These are phyloP conservation scores for Botrytis fabae DNA, from an alignment of 2,329 filamentous ascomycete genomes.

Conservation along the genomic window DNA sequence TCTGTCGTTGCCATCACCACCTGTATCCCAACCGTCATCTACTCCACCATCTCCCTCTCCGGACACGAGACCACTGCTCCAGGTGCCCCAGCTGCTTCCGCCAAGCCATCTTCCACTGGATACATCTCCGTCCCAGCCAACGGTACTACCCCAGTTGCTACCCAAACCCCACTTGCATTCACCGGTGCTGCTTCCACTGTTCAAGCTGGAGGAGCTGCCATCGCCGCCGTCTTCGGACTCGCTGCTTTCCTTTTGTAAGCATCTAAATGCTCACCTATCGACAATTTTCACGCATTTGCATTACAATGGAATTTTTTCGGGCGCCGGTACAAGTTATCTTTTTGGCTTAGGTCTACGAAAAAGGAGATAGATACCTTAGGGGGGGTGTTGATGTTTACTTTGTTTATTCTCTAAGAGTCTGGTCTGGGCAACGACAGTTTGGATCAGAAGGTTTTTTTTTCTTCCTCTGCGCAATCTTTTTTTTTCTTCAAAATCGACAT, in stretches of 20 bases:
- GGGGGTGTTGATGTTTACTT: conserved; percentile 25
- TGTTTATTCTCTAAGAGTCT: conserved; percentile 23
- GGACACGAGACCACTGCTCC: neutral
- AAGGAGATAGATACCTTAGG: conserved; percentile 24
- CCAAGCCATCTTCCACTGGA: conserved; percentile 23
- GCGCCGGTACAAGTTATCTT: conserved; percentile 6
- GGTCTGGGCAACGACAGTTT: conserved; percentile 19
- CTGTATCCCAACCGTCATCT: conserved; percentile 26
- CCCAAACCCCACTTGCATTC: conserved; percentile 25
- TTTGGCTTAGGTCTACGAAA: conserved; percentile 39
- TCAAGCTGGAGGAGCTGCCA: conserved; percentile 26
- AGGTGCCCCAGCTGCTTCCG: neutral
- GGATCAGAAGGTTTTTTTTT: conserved; percentile 7
- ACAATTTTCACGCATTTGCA: conserved; percentile 29
- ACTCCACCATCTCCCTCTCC: conserved; percentile 23
- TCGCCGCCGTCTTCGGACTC: conserved; percentile 30
- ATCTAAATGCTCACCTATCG: conserved; percentile 22
- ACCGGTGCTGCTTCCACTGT: conserved; percentile 16
- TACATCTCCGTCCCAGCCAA: conserved; percentile 9
- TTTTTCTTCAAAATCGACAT: neutral
- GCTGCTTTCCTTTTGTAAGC: conserved; percentile 41
- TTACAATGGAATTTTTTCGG: conserved; percentile 31
- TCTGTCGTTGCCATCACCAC: conserved; percentile 24
- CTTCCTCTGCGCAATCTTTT: conserved; percentile 10
- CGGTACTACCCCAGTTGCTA: conserved; percentile 22